These are phyloP conservation scores for Fusarium luffae DNA, from an alignment of 2,329 filamentous ascomycete genomes.

Conservation along the genomic window DNA sequence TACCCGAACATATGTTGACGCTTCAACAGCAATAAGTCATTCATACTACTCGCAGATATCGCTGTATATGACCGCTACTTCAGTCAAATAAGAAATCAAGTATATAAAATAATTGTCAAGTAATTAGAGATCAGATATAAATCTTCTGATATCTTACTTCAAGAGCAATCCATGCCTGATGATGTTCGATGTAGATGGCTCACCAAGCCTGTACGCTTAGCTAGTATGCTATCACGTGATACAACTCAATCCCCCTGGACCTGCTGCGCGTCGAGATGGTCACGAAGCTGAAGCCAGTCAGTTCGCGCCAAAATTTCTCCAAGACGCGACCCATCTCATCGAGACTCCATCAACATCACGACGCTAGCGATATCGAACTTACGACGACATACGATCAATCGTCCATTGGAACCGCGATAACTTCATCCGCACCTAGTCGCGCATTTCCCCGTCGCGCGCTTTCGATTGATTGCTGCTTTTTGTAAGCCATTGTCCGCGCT, in stretches of 20 bases:
- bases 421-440: conserved; percentile 6
- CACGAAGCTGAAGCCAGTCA: conserved; percentile 40
- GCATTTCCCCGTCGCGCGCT: conserved; percentile 24
- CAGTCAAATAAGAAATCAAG: not conserved
- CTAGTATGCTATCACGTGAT: not conserved
- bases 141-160: not conserved
- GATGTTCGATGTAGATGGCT: not conserved
- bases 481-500: conserved; percentile 24
- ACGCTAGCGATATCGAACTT: conserved; percentile 38
- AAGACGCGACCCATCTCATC: conserved; percentile 48
- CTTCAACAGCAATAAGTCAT: not conserved
- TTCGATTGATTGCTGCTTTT: conserved; percentile 33
- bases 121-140: not conserved
- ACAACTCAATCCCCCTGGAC: not conserved
- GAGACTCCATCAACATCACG: conserved; percentile 46
- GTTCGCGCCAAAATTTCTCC: conserved; percentile 55
- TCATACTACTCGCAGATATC: not conserved
- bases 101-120: not conserved
- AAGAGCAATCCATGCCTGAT: not conserved
- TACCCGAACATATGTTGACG: not conserved
- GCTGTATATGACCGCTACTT: not conserved
- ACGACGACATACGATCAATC: conserved; percentile 18
- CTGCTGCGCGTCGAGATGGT: conserved; percentile 32
- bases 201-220: conserved; percentile 13
- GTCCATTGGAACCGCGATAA: conserved; percentile 16